Evolutionary conservation across 2,329 filamentous ascomycete species (phyloP).

Genomic region (Gaeumannomyces tritici): DNA sequence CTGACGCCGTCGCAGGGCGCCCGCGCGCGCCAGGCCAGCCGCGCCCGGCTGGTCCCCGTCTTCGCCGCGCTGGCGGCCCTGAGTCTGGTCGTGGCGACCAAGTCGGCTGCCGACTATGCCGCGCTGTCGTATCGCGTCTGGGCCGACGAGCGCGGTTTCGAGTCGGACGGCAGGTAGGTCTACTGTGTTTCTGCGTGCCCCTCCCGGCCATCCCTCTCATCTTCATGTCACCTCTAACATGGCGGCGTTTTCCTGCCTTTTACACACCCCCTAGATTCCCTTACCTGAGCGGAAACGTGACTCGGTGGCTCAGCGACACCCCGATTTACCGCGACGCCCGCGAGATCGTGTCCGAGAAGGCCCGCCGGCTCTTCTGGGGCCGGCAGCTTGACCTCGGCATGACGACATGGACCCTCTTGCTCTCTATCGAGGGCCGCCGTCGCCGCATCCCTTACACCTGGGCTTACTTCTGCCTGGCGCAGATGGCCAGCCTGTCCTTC

Average conservation of each 20-base stretch:
- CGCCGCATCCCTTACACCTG: slow-evolving; percentile 44
- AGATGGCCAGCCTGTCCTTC: slow-evolving; percentile 50
- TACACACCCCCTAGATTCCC: not conserved
- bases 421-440: slow-evolving; percentile 49
- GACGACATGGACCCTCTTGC: slow-evolving; percentile 44
- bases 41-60: slow-evolving; percentile 20
- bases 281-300: slow-evolving; percentile 19
- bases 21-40: slow-evolving; percentile 21
- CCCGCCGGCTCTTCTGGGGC: slow-evolving; percentile 51
- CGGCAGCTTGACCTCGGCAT: slow-evolving; percentile 48
- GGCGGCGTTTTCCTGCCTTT: not conserved
- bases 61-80: slow-evolving; percentile 22
- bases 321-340: slow-evolving; percentile 41
- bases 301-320: slow-evolving; percentile 43
- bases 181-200: not conserved
- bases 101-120: slow-evolving; percentile 18
- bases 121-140: slow-evolving; percentile 26
- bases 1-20: slow-evolving; percentile 25
- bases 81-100: slow-evolving; percentile 18
- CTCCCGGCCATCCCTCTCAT: too few relatives aligned
- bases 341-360: slow-evolving; percentile 43
- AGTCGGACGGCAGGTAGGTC: slow-evolving; percentile 18
- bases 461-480: slow-evolving; percentile 48
- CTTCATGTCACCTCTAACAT: not conserved
- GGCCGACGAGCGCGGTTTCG: slow-evolving; percentile 25